A percentile compares a stretch with the other conserved stretches of the same genome.
Evolutionary conservation across 2,329 filamentous ascomycete species (phyloP).

Genomic region (Trichoderma breve): DNA sequence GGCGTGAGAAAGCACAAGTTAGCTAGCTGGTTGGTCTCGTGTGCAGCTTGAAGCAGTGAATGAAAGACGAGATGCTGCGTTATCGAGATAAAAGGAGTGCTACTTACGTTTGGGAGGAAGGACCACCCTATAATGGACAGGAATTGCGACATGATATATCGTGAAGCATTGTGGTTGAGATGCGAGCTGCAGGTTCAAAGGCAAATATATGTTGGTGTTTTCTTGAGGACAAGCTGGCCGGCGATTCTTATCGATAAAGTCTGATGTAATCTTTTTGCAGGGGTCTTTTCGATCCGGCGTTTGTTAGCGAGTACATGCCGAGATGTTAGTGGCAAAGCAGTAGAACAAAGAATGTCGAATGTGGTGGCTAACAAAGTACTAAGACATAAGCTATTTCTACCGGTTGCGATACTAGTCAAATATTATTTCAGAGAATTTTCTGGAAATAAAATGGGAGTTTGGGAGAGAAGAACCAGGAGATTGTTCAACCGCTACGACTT

Average conservation of each 20-base stretch:
- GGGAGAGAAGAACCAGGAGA: too few species aligned
- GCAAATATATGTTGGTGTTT: not conserved
- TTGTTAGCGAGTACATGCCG: not conserved
- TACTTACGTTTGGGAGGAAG: slow-evolving; percentile 19
- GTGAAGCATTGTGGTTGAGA: slow-evolving; percentile 8
- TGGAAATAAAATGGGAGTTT: not conserved
- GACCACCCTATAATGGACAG: slow-evolving; percentile 19
- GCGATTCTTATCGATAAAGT: slow-evolving; percentile 14
- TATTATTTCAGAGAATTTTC: not conserved
- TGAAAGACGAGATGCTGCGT: not conserved
- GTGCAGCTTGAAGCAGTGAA: not conserved
- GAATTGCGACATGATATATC: slow-evolving; percentile 17
- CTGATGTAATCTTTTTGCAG: slow-evolving; percentile 9
- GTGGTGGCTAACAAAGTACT: not conserved
- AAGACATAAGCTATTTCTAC: not conserved
- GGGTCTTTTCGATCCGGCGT: not conserved
- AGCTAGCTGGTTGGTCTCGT: not conserved
- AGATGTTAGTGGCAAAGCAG: not conserved
- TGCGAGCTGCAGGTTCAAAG: not conserved
- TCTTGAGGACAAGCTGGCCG: slow-evolving; percentile 19
- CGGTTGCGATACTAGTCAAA: not conserved
- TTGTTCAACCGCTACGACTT: not conserved
- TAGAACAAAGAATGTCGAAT: not conserved
- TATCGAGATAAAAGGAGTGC: not conserved
- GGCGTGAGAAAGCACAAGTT: slow-evolving; percentile 22